A percentile compares a stretch with the other conserved stretches of the same genome.
phyloP scores from a whole-genome alignment of 306 rosid genomes.

The Geum urbanum region DNA sequence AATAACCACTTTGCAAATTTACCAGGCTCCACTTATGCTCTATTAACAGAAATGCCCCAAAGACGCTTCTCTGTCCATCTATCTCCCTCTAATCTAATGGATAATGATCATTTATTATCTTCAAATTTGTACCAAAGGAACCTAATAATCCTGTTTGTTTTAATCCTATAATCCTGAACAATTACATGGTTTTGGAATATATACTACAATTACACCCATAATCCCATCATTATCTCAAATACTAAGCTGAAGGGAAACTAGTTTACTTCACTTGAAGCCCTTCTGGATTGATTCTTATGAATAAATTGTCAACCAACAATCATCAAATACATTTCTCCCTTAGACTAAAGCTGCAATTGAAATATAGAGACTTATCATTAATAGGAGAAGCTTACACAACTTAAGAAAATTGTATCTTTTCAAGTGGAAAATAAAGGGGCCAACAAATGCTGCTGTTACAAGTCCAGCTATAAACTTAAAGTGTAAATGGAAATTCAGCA shows the following conservation, averaged over 20 bases:
- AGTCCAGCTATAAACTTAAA: not conserved
- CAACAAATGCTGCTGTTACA: not conserved
- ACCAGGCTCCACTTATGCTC: too few relatives aligned
- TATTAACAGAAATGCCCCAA: not conserved
- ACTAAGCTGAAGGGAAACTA: not conserved
- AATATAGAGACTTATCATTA: not conserved
- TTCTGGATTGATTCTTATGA: not conserved
- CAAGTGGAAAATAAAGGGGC: not conserved
- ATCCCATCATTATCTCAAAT: not conserved
- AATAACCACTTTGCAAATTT: too few relatives aligned
- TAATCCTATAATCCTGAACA: not conserved
- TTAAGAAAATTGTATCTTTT: not conserved
- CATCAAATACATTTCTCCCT: slow-evolving; percentile 3
- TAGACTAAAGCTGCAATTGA: not conserved
- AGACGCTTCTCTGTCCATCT: not conserved
- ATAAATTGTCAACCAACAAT: not conserved
- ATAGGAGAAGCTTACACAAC: not conserved
- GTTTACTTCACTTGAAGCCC: not conserved
- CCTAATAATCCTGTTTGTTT: too few relatives aligned
- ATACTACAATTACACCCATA: not conserved
- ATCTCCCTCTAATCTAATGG: not conserved
- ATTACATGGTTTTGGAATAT: not conserved
- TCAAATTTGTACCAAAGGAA: not conserved
- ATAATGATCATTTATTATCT: not conserved
- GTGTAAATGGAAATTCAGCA: not conserved